phyloP scores from a whole-genome alignment of 176 grass and related monocot species.

The Aechmea fasciata region DNA sequence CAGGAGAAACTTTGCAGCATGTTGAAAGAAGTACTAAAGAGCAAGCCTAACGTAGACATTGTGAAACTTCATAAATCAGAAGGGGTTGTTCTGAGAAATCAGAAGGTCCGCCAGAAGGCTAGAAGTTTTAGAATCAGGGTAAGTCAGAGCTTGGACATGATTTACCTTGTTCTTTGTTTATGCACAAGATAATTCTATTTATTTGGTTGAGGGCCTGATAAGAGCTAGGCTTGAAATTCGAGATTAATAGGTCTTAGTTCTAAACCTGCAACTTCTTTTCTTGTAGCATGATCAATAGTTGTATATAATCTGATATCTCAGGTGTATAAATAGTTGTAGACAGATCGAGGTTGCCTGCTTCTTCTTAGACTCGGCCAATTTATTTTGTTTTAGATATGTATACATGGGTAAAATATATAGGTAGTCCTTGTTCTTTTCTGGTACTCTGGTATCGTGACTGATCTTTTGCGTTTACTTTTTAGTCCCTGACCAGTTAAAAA shows the following conservation, averaged over 20 bases:
- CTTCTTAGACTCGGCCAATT: background rate
- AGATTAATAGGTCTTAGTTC: background rate
- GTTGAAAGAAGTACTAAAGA: constrained; percentile 78
- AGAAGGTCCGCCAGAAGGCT: constrained; percentile 71
- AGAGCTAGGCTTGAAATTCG: background rate
- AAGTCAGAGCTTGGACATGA: background rate
- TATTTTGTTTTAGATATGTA: too few species aligned
- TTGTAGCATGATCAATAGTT: too few species aligned
- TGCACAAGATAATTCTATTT: background rate
- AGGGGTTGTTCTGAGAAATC: constrained; percentile 91
- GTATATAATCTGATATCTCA: too few species aligned
- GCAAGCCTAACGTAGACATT: constrained; percentile 79
- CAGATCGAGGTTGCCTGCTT: background rate
- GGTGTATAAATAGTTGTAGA: too few species aligned
- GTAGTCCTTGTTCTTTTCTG: too few species aligned
- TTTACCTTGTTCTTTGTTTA: background rate
- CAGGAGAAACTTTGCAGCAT: constrained; percentile 98
- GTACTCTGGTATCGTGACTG: too few species aligned
- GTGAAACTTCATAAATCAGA: constrained; percentile 99
- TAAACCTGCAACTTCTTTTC: too few species aligned
- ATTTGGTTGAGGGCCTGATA: background rate
- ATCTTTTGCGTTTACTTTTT: too few species aligned
- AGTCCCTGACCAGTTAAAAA: too few species aligned
- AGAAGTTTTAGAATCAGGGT: constrained; percentile 82
- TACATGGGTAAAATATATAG: too few species aligned